Conservation (phyloP, 306 rosid species). For the Dryas alaskensis region DNA sequence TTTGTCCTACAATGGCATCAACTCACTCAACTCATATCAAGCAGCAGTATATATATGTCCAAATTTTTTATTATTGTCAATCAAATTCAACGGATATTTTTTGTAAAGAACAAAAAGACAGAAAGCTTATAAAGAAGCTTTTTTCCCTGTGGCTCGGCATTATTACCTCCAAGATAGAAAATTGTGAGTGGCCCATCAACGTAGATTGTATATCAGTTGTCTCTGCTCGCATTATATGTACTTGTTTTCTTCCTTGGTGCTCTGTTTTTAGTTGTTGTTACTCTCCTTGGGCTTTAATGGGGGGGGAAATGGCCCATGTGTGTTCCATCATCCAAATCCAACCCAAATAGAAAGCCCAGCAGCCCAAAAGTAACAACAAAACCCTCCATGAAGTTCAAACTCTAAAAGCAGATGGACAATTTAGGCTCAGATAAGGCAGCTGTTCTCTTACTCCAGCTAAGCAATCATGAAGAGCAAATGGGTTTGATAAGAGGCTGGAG, state of each 20-base stretch:
- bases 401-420: no score
- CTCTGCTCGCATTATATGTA: no score
- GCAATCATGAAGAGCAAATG: no score
- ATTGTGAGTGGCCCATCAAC: neutral
- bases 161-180: constrained; percentile 7
- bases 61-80: neutral
- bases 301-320: no score
- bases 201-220: neutral
- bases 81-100: neutral
- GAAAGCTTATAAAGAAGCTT: constrained; percentile 4
- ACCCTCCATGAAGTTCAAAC: no score
- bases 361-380: neutral
- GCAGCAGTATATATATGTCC: neutral
- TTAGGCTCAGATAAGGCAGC: no score
- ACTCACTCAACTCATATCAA: no score
- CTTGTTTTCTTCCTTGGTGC: neutral
- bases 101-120: neutral
- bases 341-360: neutral
- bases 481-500: no score
- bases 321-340: neutral
- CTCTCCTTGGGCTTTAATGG: neutral
- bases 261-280: no score
- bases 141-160: neutral
- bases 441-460: no score
- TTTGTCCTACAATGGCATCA: neutral